Evolutionary conservation across 257 asterid species (phyloP), one percentile per base, ranked within the genome.

Genomic region (Asclepias syriaca): DNA sequence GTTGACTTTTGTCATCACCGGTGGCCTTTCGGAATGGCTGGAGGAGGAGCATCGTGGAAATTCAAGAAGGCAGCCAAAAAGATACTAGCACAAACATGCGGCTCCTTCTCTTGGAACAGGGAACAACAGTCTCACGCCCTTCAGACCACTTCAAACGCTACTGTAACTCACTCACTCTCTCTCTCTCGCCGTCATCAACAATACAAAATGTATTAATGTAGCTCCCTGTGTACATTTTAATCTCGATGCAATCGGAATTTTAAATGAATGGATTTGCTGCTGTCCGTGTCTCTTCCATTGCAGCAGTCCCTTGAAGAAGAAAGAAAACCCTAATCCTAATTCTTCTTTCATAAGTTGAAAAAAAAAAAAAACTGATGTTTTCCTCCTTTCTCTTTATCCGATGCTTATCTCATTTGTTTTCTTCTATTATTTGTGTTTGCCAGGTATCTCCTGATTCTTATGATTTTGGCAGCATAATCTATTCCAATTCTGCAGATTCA

Each of bases 61-160:
- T 80, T 89, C 61, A 89, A 86, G 90, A 87, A 74, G 81, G 98
- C 86, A 63, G 96, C 92, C 65, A 87, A 70, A 89, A 90, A 74
- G 85, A 71, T 92, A 19, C 85, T 90, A 59, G 83, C 84, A 5
- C 89, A 83, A 73, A 84, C 95, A 32, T 90, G 98, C 78, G 90
- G 78, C 68, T 88, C 93, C 69, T 83, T 85, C 78, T 82, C 91
- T 73, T 81, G 80, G 48, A 64, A 45, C 37, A 34, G 37, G 59
- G 56, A 43, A 58, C 87, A 82, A 32, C 84, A 69, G 68, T 5
- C 78, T 64, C 81, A 72, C 68, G 54, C 70, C 61, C 78, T 49
- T 40, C 69, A 83, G 54, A 53, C 71, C 81, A 64, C 82, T 61
- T 50, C 72, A 64, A 70, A 72, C 55, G 87, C 81, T 74, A 79